Conservation (phyloP, 2,329 filamentous ascomycete species). For the Blastomyces parvus region DNA sequence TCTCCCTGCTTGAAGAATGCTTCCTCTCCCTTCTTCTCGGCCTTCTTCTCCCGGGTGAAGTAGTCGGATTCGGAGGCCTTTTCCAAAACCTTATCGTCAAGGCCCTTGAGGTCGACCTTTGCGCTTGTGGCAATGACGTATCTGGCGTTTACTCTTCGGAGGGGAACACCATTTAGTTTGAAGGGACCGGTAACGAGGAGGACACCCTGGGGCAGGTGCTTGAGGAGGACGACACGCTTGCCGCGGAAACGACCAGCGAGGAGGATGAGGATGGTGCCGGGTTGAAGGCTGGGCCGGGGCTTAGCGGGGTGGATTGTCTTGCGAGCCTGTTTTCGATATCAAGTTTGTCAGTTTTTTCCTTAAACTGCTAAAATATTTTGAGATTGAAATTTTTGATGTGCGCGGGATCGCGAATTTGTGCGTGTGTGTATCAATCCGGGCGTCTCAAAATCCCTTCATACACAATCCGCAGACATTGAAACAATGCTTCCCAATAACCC, state of each 20-base stretch:
- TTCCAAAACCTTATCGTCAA: conserved; percentile 62
- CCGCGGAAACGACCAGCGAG: conserved; percentile 98
- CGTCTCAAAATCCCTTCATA: background rate
- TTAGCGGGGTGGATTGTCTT: conserved; percentile 84
- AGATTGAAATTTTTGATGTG: background rate
- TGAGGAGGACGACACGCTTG: conserved; percentile 99
- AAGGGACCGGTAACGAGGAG: conserved; percentile 98
- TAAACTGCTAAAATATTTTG: background rate
- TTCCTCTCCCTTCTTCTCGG: conserved; percentile 94
- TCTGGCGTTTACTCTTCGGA: conserved; percentile 58
- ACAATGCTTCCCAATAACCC: background rate
- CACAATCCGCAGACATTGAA: background rate
- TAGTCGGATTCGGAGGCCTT: conserved; percentile 88
- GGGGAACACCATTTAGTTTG: conserved; percentile 99
- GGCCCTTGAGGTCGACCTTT: conserved; percentile 56
- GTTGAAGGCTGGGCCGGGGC: conserved; percentile 79
- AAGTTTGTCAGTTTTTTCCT: conserved; percentile 19
- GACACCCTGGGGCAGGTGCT: conserved; percentile 93
- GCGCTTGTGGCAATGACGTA: conserved; percentile 44
- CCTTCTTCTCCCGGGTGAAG: conserved; percentile 89
- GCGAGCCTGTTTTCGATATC: conserved; percentile 59
- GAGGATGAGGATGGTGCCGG: conserved; percentile 95
- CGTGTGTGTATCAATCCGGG: background rate
- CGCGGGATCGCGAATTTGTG: conserved; percentile 1
- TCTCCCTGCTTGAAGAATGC: conserved; percentile 99